phyloP scores from a whole-genome alignment of 768 basidiomycete genomes.

The Rhodotorula sphaerocarpa region DNA sequence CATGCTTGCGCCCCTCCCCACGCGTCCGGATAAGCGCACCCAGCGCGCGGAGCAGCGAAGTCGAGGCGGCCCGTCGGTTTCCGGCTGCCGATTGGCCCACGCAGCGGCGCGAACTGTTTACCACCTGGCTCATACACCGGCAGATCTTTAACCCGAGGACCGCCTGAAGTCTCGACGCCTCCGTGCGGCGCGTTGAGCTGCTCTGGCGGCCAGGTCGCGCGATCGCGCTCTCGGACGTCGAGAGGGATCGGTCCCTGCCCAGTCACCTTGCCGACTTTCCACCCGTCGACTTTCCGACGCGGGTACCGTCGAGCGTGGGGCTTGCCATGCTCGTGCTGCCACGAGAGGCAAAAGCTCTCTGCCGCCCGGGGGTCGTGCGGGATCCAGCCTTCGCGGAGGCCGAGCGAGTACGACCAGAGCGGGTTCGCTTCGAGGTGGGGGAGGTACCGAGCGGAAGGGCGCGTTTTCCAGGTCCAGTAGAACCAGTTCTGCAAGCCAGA shows the following conservation, averaged over 20 bases:
- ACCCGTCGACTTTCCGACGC: background rate
- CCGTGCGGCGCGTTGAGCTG: background rate
- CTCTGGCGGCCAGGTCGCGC: background rate
- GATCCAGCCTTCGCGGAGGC: conserved; percentile 84
- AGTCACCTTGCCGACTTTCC: conserved; percentile 2
- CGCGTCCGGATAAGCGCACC: background rate
- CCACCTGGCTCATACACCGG: background rate
- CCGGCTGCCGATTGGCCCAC: too few relatives aligned
- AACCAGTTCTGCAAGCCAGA: conserved; percentile 68
- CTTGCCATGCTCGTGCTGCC: background rate
- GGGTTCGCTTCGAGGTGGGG: conserved; percentile 19
- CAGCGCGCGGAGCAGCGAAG: background rate
- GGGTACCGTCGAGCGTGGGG: background rate
- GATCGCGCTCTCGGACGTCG: too few relatives aligned
- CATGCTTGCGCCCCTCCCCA: background rate
- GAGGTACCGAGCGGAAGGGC: conserved; percentile 6
- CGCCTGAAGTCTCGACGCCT: background rate
- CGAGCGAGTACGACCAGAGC: conserved; percentile 86
- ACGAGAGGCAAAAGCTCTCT: conserved; percentile 55
- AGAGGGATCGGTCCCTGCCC: too few relatives aligned
- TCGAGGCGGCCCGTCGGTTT: background rate
- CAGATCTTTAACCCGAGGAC: background rate
- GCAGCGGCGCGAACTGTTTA: too few relatives aligned
- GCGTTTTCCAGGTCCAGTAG: conserved; percentile 67
- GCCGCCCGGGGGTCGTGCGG: conserved; percentile 74